Evolutionary conservation across 2,329 filamentous ascomycete genomes (phyloP).

Genomic region (Hymenoscyphus linearis): DNA sequence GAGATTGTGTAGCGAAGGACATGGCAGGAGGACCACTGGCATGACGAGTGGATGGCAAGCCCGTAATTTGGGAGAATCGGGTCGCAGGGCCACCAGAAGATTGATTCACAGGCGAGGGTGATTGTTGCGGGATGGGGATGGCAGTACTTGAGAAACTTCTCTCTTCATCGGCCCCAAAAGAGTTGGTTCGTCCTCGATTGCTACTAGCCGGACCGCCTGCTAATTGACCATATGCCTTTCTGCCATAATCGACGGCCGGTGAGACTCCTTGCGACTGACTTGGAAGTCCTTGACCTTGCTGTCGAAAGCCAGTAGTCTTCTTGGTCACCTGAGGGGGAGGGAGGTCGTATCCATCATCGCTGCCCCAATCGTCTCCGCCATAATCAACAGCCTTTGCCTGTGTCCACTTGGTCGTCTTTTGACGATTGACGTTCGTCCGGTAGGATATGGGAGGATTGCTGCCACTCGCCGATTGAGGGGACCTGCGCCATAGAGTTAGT

Average conservation of each 20-base stretch:
- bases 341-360: conserved; percentile 54
- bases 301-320: conserved; percentile 39
- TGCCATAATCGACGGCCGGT: conserved; percentile 11
- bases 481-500: conserved; percentile 14
- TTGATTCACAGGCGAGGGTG: conserved; percentile 12
- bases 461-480: conserved; percentile 20
- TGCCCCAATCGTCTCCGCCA: conserved; percentile 91
- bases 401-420: conserved; percentile 92
- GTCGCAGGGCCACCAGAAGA: conserved; percentile 21
- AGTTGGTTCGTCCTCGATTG: conserved; percentile 35
- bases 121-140: conserved; percentile 13
- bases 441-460: conserved; percentile 42
- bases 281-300: conserved; percentile 34
- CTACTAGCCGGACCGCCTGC: conserved; percentile 23
- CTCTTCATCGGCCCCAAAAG: conserved; percentile 51
- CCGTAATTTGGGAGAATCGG: conserved; percentile 29
- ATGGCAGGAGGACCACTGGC: conserved; percentile 24
- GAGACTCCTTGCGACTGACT: conserved; percentile 4
- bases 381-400: conserved; percentile 83
- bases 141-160: conserved; percentile 40
- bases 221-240: conserved; percentile 31
- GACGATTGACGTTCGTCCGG: conserved; percentile 79
- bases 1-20: conserved; percentile 23
- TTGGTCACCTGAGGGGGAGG: conserved; percentile 35
- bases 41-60: conserved; percentile 17